Percentiles rank a stretch among this genome's conserved stretches.
Evolutionary conservation across 768 basidiomycete species (phyloP).

Genomic region (Tulasnella calospora): DNA sequence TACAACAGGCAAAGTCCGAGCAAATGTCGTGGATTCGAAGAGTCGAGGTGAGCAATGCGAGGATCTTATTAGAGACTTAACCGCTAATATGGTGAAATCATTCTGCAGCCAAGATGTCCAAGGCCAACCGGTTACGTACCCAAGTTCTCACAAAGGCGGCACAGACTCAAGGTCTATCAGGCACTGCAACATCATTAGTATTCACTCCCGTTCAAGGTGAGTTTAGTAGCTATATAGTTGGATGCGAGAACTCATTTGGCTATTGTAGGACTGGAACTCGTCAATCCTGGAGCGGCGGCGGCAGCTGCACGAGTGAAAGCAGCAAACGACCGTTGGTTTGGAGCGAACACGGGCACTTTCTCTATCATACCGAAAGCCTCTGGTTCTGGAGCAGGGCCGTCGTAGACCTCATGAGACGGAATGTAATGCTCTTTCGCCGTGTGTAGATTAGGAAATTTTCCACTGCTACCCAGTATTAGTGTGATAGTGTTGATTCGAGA

Average conservation of each 20-base stretch:
- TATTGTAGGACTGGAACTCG: constrained; percentile 77
- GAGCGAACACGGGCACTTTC: constrained; percentile 60
- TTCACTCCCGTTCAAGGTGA: constrained; percentile 94
- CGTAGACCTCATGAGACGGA: neutral
- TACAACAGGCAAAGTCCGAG: constrained; percentile 81
- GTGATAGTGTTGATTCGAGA: neutral
- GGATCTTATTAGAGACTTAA: neutral
- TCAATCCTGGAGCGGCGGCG: constrained; percentile 66
- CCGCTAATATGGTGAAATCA: neutral
- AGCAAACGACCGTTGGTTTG: constrained; percentile 97
- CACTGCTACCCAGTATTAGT: neutral
- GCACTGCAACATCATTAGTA: constrained; percentile 84
- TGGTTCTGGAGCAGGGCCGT: neutral
- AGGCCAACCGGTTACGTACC: constrained; percentile 86
- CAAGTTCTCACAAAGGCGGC: constrained; percentile 70
- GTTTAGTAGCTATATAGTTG: neutral
- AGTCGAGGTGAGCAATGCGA: constrained; percentile 63
- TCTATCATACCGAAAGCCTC: constrained; percentile 21
- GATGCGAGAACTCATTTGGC: neutral
- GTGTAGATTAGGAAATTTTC: too few relatives aligned
- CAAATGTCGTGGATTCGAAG: constrained; percentile 80
- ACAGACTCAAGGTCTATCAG: constrained; percentile 49
- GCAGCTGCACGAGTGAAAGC: constrained; percentile 85
- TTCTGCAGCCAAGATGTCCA: constrained; percentile 82
- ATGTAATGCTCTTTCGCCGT: neutral